Percentiles rank a stretch among this genome's conserved stretches.
phyloP scores from a whole-genome alignment of 208 protist species.

The Entamoeba dispar region DNA sequence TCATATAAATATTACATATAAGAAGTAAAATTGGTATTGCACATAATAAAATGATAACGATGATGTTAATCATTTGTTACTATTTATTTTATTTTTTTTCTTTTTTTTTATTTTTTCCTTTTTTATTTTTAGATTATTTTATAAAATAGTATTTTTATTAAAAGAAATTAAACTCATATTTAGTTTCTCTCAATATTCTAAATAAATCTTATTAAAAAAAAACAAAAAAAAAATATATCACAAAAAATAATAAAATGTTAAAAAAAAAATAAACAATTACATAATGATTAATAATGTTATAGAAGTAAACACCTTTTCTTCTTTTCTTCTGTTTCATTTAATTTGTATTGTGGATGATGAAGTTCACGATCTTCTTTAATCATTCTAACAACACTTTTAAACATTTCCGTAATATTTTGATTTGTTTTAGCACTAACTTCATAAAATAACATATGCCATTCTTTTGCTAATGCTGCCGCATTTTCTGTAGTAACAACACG shows the following conservation, averaged over 20 bases:
- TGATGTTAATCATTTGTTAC: not conserved
- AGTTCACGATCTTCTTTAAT: not conserved
- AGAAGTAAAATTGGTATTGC: not conserved
- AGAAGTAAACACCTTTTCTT: not conserved
- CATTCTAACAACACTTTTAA: not conserved
- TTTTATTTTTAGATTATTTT: not conserved
- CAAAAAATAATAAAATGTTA: too few species aligned
- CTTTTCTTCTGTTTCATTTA: not conserved
- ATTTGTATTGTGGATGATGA: not conserved
- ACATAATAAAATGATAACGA: not conserved
- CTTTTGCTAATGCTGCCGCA: not conserved
- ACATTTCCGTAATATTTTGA: not conserved
- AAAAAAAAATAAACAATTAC: too few species aligned
- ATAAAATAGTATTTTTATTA: too few species aligned
- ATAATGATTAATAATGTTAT: not conserved
- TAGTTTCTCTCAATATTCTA: too few species aligned
- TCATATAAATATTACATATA: not conserved
- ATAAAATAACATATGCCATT: not conserved
- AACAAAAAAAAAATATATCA: too few species aligned
- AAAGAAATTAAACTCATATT: too few species aligned
- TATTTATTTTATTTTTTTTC: not conserved
- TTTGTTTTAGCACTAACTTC: not conserved
- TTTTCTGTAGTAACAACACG: slow-evolving; percentile 4
- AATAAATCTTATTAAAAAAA: too few species aligned
- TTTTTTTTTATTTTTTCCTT: not conserved